These are phyloP conservation scores for Tilletia horrida DNA, from an alignment of 1,284 basidiomycete genomes.

Conservation along the genomic window DNA sequence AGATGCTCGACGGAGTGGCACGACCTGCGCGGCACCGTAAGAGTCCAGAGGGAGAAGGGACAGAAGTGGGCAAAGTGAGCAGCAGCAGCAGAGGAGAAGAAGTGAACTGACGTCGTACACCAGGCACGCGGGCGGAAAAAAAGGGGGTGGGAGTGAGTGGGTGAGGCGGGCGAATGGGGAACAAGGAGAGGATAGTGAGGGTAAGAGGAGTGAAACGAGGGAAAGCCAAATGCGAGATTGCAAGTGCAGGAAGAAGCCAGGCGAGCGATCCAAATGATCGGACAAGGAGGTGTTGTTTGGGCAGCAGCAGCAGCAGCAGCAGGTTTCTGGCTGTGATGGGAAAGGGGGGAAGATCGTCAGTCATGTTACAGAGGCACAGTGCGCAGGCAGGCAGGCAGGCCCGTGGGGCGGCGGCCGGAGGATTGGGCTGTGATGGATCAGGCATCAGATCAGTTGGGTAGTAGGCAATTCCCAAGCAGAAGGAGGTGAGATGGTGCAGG, in stretches of 20 bases:
- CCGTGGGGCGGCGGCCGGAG: no score
- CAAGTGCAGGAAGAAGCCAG: background rate
- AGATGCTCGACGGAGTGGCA: background rate
- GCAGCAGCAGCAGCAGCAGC: no score
- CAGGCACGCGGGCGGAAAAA: constrained; percentile 26
- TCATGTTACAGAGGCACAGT: no score
- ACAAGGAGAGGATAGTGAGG: background rate
- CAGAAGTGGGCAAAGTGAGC: constrained; percentile 17
- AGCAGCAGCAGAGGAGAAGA: constrained; percentile 25
- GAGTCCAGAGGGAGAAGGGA: background rate
- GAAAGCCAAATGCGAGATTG: background rate
- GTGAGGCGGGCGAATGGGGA: constrained; percentile 8
- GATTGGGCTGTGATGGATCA: no score
- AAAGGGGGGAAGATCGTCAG: no score
- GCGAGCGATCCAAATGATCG: no score
- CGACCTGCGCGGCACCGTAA: constrained; percentile 2
- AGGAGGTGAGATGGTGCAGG: no score
- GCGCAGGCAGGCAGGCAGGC: no score
- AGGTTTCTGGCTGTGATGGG: no score
- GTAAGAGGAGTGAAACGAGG: background rate
- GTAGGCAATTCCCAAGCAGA: no score
- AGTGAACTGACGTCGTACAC: constrained; percentile 26
- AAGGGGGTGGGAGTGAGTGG: constrained; percentile 6
- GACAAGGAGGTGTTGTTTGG: no score
- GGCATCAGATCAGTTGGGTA: no score